Evolutionary conservation across 1,139 yeast species (phyloP).

Genomic region (Scheffersomyces segobiensis): DNA sequence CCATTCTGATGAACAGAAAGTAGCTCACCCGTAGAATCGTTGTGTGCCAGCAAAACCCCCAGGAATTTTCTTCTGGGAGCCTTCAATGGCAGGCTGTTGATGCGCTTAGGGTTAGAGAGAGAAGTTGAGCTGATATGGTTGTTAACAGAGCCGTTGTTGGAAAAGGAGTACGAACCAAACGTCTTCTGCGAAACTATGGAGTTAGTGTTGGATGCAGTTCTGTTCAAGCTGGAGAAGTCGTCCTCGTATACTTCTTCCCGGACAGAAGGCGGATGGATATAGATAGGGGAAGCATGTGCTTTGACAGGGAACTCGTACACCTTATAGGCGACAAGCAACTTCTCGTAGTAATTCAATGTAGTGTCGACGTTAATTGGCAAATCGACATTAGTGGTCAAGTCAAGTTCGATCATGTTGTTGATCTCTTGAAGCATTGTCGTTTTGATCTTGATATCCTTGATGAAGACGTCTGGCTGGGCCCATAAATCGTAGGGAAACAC

Average conservation of each 20-base stretch:
- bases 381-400: conserved; percentile 24
- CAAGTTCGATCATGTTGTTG: conserved; percentile 32
- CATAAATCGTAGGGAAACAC: conserved; percentile 42
- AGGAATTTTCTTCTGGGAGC: conserved; percentile 27
- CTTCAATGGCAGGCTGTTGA: conserved; percentile 14
- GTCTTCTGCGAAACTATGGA: conserved; percentile 12
- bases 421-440: conserved; percentile 35
- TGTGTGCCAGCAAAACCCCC: conserved; percentile 20
- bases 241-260: conserved; percentile 31
- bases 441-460: conserved; percentile 37
- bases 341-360: conserved; percentile 36
- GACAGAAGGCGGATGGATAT: conserved; percentile 9
- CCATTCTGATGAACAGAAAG: conserved; percentile 1
- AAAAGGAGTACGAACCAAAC: conserved; percentile 2
- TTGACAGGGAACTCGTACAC: conserved; percentile 31
- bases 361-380: conserved; percentile 14
- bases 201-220: conserved; percentile 15
- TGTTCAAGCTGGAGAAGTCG: conserved; percentile 11
- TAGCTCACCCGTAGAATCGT: conserved; percentile 3
- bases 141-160: conserved; percentile 1
- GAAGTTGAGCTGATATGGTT: conserved; percentile 5
- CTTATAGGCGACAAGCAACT: conserved; percentile 37
- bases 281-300: not conserved
- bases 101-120: conserved; percentile 3
- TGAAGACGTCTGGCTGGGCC: conserved; percentile 33